Evolutionary conservation across 352 stramenopile species (phyloP), one percentile per base, ranked within the genome.

Genomic region (Globisporangium abappressorium): DNA sequence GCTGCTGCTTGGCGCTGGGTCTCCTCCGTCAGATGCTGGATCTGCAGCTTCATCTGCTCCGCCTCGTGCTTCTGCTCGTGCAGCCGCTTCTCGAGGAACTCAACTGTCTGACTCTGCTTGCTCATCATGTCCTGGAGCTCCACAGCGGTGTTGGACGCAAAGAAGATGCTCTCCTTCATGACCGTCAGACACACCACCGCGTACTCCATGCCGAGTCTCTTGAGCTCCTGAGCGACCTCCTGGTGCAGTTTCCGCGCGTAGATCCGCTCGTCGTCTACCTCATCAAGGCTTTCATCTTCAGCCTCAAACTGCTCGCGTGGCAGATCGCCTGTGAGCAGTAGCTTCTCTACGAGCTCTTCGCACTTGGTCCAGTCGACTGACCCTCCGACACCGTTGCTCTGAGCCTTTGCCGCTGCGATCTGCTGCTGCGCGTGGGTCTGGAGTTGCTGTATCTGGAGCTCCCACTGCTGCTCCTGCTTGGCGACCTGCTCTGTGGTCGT

Each of bases 151-250:
- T 82, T 89, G 2, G 79, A 90, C 0, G 82, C 81, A 57, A 87
- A 89, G 33, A 91, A 76, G 3, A 85, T 81, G n/a, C 76, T 91
- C 59, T 91, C 81, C n/a, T 89, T 89, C 66, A 91, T 65, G 18
- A 88, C 72, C 8, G 67, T 58, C 0, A 93, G 68, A 60, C 85
- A 92, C 1, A 72, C 81, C 15, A 93, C 47, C 3, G 84, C 85
- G 49, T 70, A 79, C 7, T 70, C 74, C 34, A 92, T 71, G 0
- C 84, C 85, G 5, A 79, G 63, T 14, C 72, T 61, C 8, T 76
- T 70, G 22, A 93, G 78, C 65, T 76, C 76, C n/a, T 74, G 54
- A 1, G 73, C 62, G 3, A 78, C 71, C 15, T 77, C 71, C 22
- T 81, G 67, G 41, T 83, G 76, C 20, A 88, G 41, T 20, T 64